Base-by-base conservation (phyloP, 2,329 filamentous ascomycete genomes). In the Thielaviopsis cerberus region DNA sequence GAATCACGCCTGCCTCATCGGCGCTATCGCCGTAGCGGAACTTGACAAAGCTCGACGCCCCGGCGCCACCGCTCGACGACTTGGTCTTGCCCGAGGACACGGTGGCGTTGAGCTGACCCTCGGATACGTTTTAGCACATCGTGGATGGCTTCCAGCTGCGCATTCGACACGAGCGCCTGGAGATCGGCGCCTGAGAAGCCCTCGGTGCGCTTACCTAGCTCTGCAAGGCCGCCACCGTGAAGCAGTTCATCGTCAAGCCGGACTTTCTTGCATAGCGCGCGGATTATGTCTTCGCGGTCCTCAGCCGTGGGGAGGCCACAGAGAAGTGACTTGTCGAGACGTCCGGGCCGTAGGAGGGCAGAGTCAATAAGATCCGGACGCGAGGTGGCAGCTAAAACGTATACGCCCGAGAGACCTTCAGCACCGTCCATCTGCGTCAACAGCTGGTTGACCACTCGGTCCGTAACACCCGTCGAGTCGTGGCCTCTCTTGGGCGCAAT, bases 401-500 rank as follows among this genome's bases (percentile, higher is more conserved):
- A 98, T 0, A 98, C 94, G 1, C 92, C 92, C 0, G 85, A 89
- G 4, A 98, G 73, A 0, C 92, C 94, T 70, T 98, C 94, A 0
- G 92, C 92, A 66, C 92, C 92, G 66, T 98, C 92, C 92, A 98
- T 98, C 69, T 97, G 91, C 0, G 94, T 98, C 11, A 98, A 78
- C 59, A 98, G 81, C 74, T 98, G 94, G 69, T 98, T 98, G 64
- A 98, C 92, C 0, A 98, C 94, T 41, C 94, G 82, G 70, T 98
- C 94, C 0, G 92, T 98, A n/a, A 98, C 94, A 63, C 94, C 92
- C 0, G 92, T 98, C 1, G 86, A 92, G 69, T 98, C 94, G 67
- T 98, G 92, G 0, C 92, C 92, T 72, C 92, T 81, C 71, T 97
- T 98, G 1, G 92, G 92, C 0, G 94, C 94, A 62, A 98, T 97